Percentiles rank a stretch among this genome's conserved stretches.
Evolutionary conservation across 139 green algal genomes (phyloP).

Genomic region (Pleodorina starrii): DNA sequence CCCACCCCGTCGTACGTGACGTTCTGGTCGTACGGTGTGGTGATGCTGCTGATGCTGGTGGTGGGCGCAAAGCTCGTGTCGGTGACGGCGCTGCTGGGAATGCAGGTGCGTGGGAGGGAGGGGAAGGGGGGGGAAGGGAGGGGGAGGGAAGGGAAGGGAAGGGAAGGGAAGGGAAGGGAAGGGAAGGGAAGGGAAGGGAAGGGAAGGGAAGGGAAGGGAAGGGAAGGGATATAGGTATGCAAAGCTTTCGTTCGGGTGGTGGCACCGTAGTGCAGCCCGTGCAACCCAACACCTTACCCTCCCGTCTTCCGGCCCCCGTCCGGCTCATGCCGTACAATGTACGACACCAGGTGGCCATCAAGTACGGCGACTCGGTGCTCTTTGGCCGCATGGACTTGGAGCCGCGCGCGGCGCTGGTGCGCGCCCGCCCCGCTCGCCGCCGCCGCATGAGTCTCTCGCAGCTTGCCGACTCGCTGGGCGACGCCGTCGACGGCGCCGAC

Average conservation of each 20-base stretch:
- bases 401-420: background rate
- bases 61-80: conserved; percentile 44
- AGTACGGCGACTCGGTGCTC: conserved; percentile 44
- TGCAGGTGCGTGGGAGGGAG: background rate
- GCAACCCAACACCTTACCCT: too few relatives aligned
- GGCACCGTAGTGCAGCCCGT: too few relatives aligned
- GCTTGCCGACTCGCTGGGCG: background rate
- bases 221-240: too few relatives aligned
- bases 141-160: too few relatives aligned
- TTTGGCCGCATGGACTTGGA: conserved; percentile 47
- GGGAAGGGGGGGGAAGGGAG: too few relatives aligned
- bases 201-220: too few relatives aligned
- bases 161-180: too few relatives aligned
- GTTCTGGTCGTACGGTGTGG: conserved; percentile 33
- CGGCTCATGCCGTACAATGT: too few relatives aligned
- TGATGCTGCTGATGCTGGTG: conserved; percentile 22
- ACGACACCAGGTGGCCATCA: conserved; percentile 52
- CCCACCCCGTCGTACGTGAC: conserved; percentile 18
- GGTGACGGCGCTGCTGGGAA: conserved; percentile 22
- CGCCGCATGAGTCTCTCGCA: conserved; percentile 23
- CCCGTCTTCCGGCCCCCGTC: too few relatives aligned
- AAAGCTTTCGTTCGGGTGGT: too few relatives aligned
- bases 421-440: background rate
- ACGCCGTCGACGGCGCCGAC: background rate
- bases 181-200: too few relatives aligned